A percentile compares a stretch with the other conserved stretches of the same genome.
phyloP scores from a whole-genome alignment of 306 rosid species.

The Trichosanthes cucumerina region DNA sequence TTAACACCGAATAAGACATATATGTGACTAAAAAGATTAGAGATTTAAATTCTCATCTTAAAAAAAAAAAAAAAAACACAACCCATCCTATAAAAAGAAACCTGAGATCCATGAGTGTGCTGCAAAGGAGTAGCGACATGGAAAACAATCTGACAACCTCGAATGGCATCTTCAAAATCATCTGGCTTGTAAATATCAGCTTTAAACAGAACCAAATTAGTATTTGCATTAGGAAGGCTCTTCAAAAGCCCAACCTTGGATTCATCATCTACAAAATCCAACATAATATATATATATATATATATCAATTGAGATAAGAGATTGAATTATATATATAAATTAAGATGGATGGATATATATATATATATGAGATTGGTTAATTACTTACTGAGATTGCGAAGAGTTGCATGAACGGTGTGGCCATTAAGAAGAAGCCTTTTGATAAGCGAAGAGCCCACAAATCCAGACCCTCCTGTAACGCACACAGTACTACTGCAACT shows the following conservation, averaged over 20 bases:
- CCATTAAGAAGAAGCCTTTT: slow-evolving; percentile 26
- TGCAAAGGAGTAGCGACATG: slow-evolving; percentile 23
- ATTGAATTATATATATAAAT: no score
- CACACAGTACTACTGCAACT: slow-evolving; percentile 26
- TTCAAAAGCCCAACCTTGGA: slow-evolving; percentile 21
- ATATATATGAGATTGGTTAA: no score
- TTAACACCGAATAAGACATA: no score
- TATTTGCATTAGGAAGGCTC: slow-evolving; percentile 22
- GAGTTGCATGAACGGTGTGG: slow-evolving; percentile 30
- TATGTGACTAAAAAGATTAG: no score
- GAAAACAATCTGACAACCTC: slow-evolving; percentile 25
- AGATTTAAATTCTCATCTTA: no score
- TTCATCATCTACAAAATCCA: slow-evolving; percentile 15
- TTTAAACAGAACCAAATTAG: slow-evolving; percentile 19
- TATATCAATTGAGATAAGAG: no score
- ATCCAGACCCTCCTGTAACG: slow-evolving; percentile 32
- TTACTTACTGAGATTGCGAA: slow-evolving; percentile 23
- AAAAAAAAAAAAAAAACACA: no score
- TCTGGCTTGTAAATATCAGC: slow-evolving; percentile 22
- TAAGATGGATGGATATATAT: no score
- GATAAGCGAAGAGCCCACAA: slow-evolving; percentile 24
- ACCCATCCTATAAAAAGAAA: no score
- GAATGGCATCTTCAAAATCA: slow-evolving; percentile 18
- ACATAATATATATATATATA: no score
- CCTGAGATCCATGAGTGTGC: slow-evolving; percentile 17